Evolutionary conservation across 1,139 yeast genomes (phyloP).

Genomic region (Eremothecium cymbalariae): DNA sequence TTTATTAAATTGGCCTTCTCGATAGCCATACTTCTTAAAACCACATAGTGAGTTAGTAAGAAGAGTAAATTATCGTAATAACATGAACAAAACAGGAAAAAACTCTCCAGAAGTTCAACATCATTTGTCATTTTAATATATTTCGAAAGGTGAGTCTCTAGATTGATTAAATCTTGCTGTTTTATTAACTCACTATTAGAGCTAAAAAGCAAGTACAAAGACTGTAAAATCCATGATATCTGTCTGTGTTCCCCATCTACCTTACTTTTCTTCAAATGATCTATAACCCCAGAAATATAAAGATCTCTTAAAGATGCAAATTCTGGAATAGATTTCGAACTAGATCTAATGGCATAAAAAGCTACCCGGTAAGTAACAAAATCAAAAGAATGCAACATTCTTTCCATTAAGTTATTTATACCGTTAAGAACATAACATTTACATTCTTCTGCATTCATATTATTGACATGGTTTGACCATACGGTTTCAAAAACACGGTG

Average conservation of each 20-base stretch:
- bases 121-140: not conserved
- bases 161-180: too few relatives aligned
- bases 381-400: slow-evolving; percentile 9
- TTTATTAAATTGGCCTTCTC: slow-evolving; percentile 11
- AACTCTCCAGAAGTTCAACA: slow-evolving; percentile 23
- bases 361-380: slow-evolving; percentile 14
- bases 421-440: slow-evolving; percentile 12
- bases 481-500: slow-evolving; percentile 19
- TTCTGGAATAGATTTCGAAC: slow-evolving; percentile 1
- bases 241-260: not conserved
- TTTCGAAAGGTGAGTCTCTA: too few relatives aligned
- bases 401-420: slow-evolving; percentile 3
- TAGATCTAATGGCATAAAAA: slow-evolving; percentile 9
- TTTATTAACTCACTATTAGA: too few relatives aligned
- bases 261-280: not conserved
- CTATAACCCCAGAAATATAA: not conserved
- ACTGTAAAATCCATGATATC: slow-evolving; percentile 17
- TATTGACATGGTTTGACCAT: slow-evolving; percentile 21
- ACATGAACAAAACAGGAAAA: slow-evolving; percentile 29
- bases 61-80: slow-evolving; percentile 19
- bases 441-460: slow-evolving; percentile 1
- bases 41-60: slow-evolving; percentile 32
- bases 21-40: slow-evolving; percentile 23
- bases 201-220: too few relatives aligned
- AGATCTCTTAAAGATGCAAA: slow-evolving; percentile 1